Evolutionary conservation across 2,329 filamentous ascomycete genomes (phyloP).

Genomic region (Hypoxylon sp.): DNA sequence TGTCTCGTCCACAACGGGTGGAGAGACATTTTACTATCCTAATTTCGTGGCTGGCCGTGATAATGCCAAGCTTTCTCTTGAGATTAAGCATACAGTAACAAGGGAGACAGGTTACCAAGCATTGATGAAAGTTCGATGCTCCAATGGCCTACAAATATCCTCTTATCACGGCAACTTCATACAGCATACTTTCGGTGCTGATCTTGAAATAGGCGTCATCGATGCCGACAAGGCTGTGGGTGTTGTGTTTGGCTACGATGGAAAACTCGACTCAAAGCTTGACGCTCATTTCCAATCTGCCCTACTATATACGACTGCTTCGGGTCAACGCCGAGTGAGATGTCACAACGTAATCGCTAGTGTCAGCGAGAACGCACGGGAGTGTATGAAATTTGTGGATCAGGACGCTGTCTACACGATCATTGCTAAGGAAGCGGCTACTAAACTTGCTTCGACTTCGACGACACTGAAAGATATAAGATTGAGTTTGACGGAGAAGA

Average conservation of each 20-base stretch:
- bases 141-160: slow-evolving; percentile 92
- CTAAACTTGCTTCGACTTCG: slow-evolving; percentile 80
- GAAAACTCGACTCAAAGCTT: slow-evolving; percentile 95
- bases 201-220: slow-evolving; percentile 92
- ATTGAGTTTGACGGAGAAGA: slow-evolving; percentile 86
- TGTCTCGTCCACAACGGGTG: slow-evolving; percentile 88
- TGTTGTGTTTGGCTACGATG: slow-evolving; percentile 94
- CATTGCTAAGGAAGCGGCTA: slow-evolving; percentile 92
- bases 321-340: slow-evolving; percentile 88
- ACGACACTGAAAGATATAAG: slow-evolving; percentile 87
- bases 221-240: slow-evolving; percentile 95
- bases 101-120: slow-evolving; percentile 96
- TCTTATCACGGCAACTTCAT: slow-evolving; percentile 97
- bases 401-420: slow-evolving; percentile 93
- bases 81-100: slow-evolving; percentile 88
- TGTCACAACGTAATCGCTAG: slow-evolving; percentile 95
- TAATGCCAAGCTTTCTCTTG: slow-evolving; percentile 83
- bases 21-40: slow-evolving; percentile 96
- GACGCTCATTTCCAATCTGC: slow-evolving; percentile 98
- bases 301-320: slow-evolving; percentile 91
- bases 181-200: slow-evolving; percentile 94
- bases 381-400: slow-evolving; percentile 92
- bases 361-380: slow-evolving; percentile 86
- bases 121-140: slow-evolving; percentile 98
- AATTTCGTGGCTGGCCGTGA: slow-evolving; percentile 94